Conservation (phyloP, 805 yeast genomes). For the Cyberlindnera mississippiensis region DNA sequence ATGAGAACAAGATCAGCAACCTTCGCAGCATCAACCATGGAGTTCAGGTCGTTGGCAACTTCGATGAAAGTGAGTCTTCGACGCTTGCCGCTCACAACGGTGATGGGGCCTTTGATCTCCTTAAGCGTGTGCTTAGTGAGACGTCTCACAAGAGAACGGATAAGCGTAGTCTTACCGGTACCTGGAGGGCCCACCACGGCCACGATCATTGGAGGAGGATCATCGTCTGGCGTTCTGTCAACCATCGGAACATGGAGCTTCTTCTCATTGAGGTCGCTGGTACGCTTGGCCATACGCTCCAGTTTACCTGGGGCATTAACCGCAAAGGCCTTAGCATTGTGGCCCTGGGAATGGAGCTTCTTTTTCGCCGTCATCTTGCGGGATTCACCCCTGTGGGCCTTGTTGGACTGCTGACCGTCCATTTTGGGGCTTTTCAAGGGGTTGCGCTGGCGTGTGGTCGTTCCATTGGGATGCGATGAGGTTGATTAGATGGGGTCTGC, state of each 20-base stretch:
- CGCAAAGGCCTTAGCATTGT: conserved; percentile 79
- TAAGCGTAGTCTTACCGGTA: conserved; percentile 92
- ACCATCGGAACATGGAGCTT: conserved; percentile 96
- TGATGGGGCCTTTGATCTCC: conserved; percentile 93
- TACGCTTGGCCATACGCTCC: conserved; percentile 76
- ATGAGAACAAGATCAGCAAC: conserved; percentile 88
- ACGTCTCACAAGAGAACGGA: conserved; percentile 82
- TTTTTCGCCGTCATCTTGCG: conserved; percentile 66
- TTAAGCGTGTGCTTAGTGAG: conserved; percentile 80
- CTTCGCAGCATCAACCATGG: conserved; percentile 96
- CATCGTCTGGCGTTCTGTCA: conserved; percentile 94
- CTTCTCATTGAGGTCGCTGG: conserved; percentile 77
- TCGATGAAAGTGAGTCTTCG: conserved; percentile 91
- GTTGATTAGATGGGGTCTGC: background rate
- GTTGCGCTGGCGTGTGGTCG: background rate
- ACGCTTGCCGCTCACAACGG: conserved; percentile 93
- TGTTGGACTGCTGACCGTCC: conserved; percentile 58
- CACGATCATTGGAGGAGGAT: conserved; percentile 93
- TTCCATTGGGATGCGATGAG: conserved; percentile 6
- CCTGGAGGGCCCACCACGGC: conserved; percentile 99
- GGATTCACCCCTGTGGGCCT: conserved; percentile 70
- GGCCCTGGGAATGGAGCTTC: conserved; percentile 84
- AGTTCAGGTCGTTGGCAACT: conserved; percentile 85
- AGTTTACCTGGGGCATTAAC: conserved; percentile 82
- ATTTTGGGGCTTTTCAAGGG: background rate